Conservation (phyloP, 1,139 yeast genomes). For the Zygosaccharomyces pseudobailii region DNA sequence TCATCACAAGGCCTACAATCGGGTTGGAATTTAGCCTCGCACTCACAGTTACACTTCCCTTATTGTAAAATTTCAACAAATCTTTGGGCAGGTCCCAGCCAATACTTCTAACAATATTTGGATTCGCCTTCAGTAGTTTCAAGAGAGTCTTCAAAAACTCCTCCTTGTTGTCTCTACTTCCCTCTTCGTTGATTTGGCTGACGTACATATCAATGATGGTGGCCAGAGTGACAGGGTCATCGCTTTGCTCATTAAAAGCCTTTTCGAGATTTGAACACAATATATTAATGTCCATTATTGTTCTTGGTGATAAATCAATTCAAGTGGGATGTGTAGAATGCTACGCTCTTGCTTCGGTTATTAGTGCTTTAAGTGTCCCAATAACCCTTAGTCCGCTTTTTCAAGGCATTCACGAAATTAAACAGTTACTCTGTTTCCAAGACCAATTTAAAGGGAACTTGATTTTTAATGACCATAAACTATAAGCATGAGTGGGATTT, state of each 20-base stretch:
- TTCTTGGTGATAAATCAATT: background rate
- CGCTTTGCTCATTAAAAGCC: conserved; percentile 16
- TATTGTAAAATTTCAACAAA: conserved; percentile 41
- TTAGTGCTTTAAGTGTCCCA: background rate
- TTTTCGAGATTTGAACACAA: conserved; percentile 12
- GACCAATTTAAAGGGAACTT: conserved; percentile 6
- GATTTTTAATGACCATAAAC: conserved; percentile 2
- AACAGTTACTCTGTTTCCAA: background rate
- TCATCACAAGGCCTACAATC: conserved; percentile 37
- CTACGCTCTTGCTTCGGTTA: too few relatives aligned
- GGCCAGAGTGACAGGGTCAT: conserved; percentile 21
- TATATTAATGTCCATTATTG: conserved; percentile 13
- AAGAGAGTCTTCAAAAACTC: conserved; percentile 41
- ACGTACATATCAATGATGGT: conserved; percentile 23
- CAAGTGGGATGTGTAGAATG: too few relatives aligned
- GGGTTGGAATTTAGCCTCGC: conserved; percentile 13
- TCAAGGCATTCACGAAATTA: background rate
- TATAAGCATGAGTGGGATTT: conserved; percentile 19
- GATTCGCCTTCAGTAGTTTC: conserved; percentile 13
- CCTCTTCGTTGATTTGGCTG: conserved; percentile 18
- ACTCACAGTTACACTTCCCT: conserved; percentile 23
- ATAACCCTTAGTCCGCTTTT: background rate
- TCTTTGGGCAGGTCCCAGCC: conserved; percentile 87
- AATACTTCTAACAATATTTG: conserved; percentile 41
- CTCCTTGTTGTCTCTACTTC: conserved; percentile 44